These are phyloP conservation scores for Leccinum aurantiacum DNA, from an alignment of 768 basidiomycete genomes.

Conservation along the genomic window DNA sequence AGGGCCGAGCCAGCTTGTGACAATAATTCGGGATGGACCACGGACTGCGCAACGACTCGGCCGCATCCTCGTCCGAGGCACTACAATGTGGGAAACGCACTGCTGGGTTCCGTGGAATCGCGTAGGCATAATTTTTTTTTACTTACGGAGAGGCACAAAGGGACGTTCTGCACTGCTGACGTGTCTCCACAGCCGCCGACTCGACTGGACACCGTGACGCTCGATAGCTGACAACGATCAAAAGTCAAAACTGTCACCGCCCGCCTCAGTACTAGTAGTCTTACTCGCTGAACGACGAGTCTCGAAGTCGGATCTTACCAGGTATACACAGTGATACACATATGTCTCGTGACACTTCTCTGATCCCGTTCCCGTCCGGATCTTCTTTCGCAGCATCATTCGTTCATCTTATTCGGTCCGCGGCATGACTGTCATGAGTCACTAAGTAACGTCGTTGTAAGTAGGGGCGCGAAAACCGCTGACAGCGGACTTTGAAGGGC, in stretches of 20 bases:
- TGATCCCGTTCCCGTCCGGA: neutral
- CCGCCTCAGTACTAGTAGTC: too few species aligned
- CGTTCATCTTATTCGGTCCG: neutral
- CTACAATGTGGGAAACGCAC: neutral
- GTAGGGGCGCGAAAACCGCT: neutral
- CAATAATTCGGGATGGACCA: neutral
- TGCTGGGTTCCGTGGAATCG: neutral
- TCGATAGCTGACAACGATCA: neutral
- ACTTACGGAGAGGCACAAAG: neutral
- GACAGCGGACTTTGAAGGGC: neutral
- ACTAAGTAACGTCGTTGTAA: neutral
- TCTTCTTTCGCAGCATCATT: neutral
- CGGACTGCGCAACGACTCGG: neutral
- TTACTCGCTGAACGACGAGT: too few species aligned
- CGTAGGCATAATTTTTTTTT: neutral
- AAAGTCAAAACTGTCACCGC: neutral
- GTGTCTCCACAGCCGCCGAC: neutral
- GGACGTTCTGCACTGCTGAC: slow-evolving; percentile 2
- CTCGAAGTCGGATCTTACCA: neutral
- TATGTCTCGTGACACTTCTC: neutral
- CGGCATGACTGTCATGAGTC: neutral
- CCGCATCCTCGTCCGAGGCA: neutral
- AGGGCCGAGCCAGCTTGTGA: neutral
- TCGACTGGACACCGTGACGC: neutral
- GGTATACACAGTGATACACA: neutral